Evolutionary conservation across 2,329 filamentous ascomycete genomes (phyloP), one percentile per base, ranked within the genome.

Genomic region (Penicillium sclerotigenum): DNA sequence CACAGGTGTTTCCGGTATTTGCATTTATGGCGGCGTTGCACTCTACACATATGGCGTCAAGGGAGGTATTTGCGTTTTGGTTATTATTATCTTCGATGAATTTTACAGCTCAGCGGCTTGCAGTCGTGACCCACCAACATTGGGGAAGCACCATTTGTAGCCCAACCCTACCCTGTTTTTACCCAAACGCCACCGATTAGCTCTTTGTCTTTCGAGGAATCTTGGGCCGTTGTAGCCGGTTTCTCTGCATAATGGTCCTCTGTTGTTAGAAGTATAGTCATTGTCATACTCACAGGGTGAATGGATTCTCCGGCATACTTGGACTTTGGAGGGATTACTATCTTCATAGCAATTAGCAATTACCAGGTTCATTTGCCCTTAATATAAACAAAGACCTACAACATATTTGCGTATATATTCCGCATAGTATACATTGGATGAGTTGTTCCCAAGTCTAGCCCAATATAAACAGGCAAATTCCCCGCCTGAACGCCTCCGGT

Each of bases 21-120:
- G 56, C 58, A 60, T 60, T 47, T 53, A 47, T 45, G 48, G 51
- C 51, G 55, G 58, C 58, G 58, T 60, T 58, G 41, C 45, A 53
- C 38, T 52, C 47, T 46, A 42, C 34, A 47, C 49, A 47, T 52
- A 49, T 50, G 58, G 58, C 58, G 58, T 58, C 48, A 52, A 58
- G 43, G 52, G 40, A 50, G 48, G 52, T 38, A 51, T 58, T 54
- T 58, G 52, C 48, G 18, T 47, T 58, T 46, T 56, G 42, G 10
- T 47, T 46, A 26, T 48, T n/a, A 28, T 45, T 38, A 37, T 46
- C 24, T 53, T 47, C 41, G 36, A 51, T 52, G 36, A 38, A 56
- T 34, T 50, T 38, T 31, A 41, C 45, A 36, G 38, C 26, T 59
- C 38, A 52, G 14, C 40, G n/a, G 20, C n/a, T 46, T 52, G 28